Evolutionary conservation across 2,329 filamentous ascomycete genomes (phyloP), one percentile per base, ranked within the genome.

Genomic region (Aspergillus pseudoviridinutans): DNA sequence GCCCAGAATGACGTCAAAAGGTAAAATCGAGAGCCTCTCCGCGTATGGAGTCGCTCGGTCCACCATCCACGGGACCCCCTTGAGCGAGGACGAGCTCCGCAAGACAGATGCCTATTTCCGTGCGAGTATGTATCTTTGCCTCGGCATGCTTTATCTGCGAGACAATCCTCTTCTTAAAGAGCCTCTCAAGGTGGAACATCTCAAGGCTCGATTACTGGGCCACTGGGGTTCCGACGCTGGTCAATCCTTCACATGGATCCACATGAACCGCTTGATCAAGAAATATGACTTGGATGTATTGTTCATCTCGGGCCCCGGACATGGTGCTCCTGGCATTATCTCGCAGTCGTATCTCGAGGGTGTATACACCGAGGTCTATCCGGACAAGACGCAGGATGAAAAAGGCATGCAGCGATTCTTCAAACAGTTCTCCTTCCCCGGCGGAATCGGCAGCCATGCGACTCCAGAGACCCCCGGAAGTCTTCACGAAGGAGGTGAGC

Each of bases 141-240:
- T 92, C 51, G 89, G 88, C 60, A 92, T 92, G 89, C 88, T 92
- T 65, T 92, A 91, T 68, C 83, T 92, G 58, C 84, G 83, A 63
- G 81, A 87, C 42, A 92, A 92, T 62, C 87, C 88, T 14, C 81
- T 92, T 12, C 83, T 92, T 47, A 82, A 82, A 58, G 84, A 91
- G 64, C 87, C 87, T 1, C 80, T 91, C 62, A 84, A 84, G 64
- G 76, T 83, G 32, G 84, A 90, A 54, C 87, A 92, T 68, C 79
- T 92, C 76, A 92, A 92, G 76, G 80, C 83, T 58, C 84, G 89
- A 62, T 79, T 92, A 8, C 79, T 92, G 2, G 89, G 89, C 42
- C 89, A 92, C 70, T 92, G 90, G 80, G 89, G 89, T 54, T 90
- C 87, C 2, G 88, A 89, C 51, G 86, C 89, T n/a, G 89, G 89